Evolutionary conservation across 2,329 filamentous ascomycete genomes (phyloP), one percentile per base, ranked within the genome.

Genomic region (Chaetoscypha palmicola): DNA sequence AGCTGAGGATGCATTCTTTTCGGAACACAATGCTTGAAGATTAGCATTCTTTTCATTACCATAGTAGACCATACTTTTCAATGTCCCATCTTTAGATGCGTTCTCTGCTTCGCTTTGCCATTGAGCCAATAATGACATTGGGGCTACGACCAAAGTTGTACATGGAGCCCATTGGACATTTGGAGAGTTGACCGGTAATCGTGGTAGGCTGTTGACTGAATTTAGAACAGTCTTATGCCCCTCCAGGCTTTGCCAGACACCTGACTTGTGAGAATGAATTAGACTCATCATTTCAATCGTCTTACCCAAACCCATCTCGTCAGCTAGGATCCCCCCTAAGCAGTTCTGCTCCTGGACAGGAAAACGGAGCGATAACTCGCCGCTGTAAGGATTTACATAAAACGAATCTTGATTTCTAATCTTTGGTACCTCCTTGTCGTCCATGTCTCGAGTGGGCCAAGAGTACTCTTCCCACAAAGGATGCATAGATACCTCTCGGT

Each of bases 281-380:
- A 98, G 69, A 65, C 88, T 92, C 49, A 98, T 77, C 89, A 98
- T 97, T 61, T 98, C 91, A 41, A 98, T 97, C 0, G 92, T 98
- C 68, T 98, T 98, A 24, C 92, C 92, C 2, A 98, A 71, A 36
- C 92, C 92, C 92, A 98, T 98, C 65, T 97, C 86, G 58, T 98
- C 92, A 7, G 92, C 92, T 32, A 98, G 69, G 45, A 98, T 86
- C 4, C 92, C 92, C 34, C 92, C 92, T 0, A 95, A 71, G 54
- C 92, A 98, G 61, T 94, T 87, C 60, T 97, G 92, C 58, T 97
- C 88, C 61, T 98, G 92, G 2, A 81, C 77, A 1, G 92, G 92
- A 53, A 98, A 98, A 4, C 94, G 81, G 0, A 97, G 70, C 2
- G 89, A 94, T 41, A 98, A 69, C 55, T 97, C 91, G 7, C 92